These are phyloP conservation scores for Gleditsia sinensis DNA, from an alignment of 306 rosid genomes.

Conservation along the genomic window DNA sequence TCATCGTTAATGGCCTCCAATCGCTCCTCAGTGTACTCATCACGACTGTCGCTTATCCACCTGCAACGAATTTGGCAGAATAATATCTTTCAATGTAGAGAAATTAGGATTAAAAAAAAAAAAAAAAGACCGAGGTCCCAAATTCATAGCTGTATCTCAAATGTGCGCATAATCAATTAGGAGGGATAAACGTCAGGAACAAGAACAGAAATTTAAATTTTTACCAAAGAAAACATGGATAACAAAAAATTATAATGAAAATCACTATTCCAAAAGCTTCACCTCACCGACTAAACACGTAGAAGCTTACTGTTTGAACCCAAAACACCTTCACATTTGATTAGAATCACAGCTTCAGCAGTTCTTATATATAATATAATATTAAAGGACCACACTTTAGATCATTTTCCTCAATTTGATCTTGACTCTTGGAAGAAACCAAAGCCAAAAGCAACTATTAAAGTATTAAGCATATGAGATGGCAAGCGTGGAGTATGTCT, in stretches of 20 bases:
- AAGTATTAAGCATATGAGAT: background rate
- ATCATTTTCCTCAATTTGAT: background rate
- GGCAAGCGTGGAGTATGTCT: background rate
- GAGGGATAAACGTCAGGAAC: background rate
- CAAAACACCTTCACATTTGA: background rate
- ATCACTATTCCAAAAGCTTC: background rate
- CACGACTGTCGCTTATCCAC: slow-evolving; percentile 99
- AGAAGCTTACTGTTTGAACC: background rate
- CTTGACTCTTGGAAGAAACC: background rate
- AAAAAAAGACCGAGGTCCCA: background rate
- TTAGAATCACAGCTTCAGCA: background rate
- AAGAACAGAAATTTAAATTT: background rate
- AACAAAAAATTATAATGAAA: background rate
- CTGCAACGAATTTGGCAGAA: slow-evolving; percentile 42
- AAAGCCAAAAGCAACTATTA: background rate
- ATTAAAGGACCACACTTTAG: slow-evolving; percentile 1
- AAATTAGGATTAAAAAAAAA: background rate
- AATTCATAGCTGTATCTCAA: background rate
- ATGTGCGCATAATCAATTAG: background rate
- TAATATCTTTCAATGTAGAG: background rate
- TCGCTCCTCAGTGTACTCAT: slow-evolving; percentile 89
- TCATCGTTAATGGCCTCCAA: slow-evolving; percentile 89
- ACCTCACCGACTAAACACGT: background rate
- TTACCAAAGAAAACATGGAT: background rate
- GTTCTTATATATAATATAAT: background rate